A percentile compares a stretch with the other conserved stretches of the same genome.
These are phyloP conservation scores for Xylariaceae sp. DNA, from an alignment of 2,329 filamentous ascomycete genomes.

Conservation along the genomic window DNA sequence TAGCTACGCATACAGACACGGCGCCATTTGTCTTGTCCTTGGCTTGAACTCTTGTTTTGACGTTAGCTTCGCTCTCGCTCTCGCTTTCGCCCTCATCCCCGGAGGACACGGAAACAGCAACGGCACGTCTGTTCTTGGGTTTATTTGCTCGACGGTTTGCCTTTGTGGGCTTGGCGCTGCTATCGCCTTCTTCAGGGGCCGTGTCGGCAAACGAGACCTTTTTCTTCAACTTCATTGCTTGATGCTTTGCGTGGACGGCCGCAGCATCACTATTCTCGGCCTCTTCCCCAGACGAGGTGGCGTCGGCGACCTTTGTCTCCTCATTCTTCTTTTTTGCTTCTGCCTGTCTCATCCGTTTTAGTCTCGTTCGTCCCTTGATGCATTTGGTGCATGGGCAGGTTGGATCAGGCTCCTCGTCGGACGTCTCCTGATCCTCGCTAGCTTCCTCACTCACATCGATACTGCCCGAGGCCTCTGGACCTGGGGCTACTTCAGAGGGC, in stretches of 20 bases:
- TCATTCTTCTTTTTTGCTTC: slow-evolving; percentile 17
- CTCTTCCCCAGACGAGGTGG: slow-evolving; percentile 9
- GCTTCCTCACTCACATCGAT: slow-evolving; percentile 16
- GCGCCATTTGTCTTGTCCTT: neutral
- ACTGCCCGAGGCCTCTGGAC: slow-evolving; percentile 20
- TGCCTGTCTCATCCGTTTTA: slow-evolving; percentile 29
- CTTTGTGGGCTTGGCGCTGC: neutral
- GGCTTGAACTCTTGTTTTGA: slow-evolving; percentile 1
- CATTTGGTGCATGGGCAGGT: slow-evolving; percentile 37
- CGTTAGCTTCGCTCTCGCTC: slow-evolving; percentile 12
- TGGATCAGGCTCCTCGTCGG: slow-evolving; percentile 34
- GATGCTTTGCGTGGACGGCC: slow-evolving; percentile 4
- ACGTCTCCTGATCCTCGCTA: slow-evolving; percentile 18
- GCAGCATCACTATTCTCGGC: slow-evolving; percentile 7
- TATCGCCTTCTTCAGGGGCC: slow-evolving; percentile 14
- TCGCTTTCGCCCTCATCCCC: slow-evolving; percentile 1
- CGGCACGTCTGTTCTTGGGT: neutral
- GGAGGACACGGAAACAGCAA: neutral
- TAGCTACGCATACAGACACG: neutral
- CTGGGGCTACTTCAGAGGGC: slow-evolving; percentile 4
- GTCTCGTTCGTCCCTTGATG: slow-evolving; percentile 25
- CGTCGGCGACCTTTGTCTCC: neutral
- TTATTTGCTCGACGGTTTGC: slow-evolving; percentile 5
- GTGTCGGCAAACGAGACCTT: slow-evolving; percentile 13
- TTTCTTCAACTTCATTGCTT: slow-evolving; percentile 11